A percentile compares a stretch with the other conserved stretches of the same genome.
Conservation (phyloP, 495 filamentous ascomycete genomes). For the Rusavskia elegans region DNA sequence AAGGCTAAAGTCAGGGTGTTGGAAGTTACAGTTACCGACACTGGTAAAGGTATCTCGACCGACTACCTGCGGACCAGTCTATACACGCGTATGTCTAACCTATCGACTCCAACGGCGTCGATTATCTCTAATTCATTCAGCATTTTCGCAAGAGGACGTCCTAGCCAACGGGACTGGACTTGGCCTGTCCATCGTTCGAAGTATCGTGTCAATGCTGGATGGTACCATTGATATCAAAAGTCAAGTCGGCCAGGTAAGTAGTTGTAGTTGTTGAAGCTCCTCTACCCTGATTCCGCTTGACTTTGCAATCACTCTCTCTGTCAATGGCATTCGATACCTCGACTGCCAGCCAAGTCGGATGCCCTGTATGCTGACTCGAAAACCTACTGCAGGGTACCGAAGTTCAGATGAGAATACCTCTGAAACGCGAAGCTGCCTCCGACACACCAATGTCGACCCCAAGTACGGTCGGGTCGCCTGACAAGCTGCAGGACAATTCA, state of each 20-base stretch:
- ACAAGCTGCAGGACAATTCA: slow-evolving; percentile 4
- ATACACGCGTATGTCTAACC: slow-evolving; percentile 15
- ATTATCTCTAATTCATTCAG: not conserved
- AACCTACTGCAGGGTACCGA: slow-evolving; percentile 22
- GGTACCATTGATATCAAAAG: slow-evolving; percentile 37
- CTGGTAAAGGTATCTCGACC: slow-evolving; percentile 29
- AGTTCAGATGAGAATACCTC: slow-evolving; percentile 31
- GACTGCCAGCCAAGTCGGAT: too few relatives aligned
- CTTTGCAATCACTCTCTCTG: too few relatives aligned
- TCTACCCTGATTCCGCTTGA: too few relatives aligned
- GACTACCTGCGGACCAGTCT: slow-evolving; percentile 27
- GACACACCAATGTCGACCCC: slow-evolving; percentile 11
- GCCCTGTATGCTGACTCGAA: too few relatives aligned
- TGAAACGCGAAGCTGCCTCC: slow-evolving; percentile 15
- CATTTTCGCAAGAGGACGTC: slow-evolving; percentile 33
- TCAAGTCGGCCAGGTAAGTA: slow-evolving; percentile 18
- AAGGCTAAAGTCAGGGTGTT: slow-evolving; percentile 11
- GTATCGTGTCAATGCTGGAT: slow-evolving; percentile 34
- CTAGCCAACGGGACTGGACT: slow-evolving; percentile 38
- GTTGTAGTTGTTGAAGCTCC: too few relatives aligned
- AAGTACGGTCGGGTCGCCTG: slow-evolving; percentile 1
- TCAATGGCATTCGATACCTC: too few relatives aligned
- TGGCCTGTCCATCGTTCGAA: slow-evolving; percentile 37
- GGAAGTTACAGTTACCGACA: slow-evolving; percentile 29
- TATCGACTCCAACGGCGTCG: too few relatives aligned